Percentiles rank a stretch among this genome's conserved stretches.
Conservation (phyloP, 176 grass and related monocot genomes). For the Musa beccarii region DNA sequence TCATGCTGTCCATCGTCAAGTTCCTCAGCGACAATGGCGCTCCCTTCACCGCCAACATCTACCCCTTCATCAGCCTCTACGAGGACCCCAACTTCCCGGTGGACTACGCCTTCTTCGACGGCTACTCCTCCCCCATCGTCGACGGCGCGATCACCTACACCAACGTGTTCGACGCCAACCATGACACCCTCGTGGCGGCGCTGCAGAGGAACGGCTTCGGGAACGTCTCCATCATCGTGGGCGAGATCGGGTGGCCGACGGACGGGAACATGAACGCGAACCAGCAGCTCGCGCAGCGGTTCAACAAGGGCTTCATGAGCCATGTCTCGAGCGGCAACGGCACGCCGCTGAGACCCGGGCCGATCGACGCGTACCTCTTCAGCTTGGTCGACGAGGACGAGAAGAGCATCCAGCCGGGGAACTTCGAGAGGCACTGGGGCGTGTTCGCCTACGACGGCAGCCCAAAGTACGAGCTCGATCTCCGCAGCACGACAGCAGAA, state of each 20-base stretch:
- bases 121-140: background rate
- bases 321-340: background rate
- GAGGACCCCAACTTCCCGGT: constrained; percentile 9
- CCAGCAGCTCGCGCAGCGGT: constrained; percentile 5
- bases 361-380: constrained; percentile 9
- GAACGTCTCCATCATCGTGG: constrained; percentile 13
- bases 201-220: constrained; percentile 11
- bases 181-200: constrained; percentile 13
- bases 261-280: constrained; percentile 15
- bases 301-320: constrained; percentile 12
- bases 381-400: constrained; percentile 10
- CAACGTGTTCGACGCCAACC: constrained; percentile 17
- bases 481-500: background rate
- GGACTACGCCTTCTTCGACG: constrained; percentile 18
- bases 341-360: constrained; percentile 5
- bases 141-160: constrained; percentile 12
- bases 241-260: constrained; percentile 13
- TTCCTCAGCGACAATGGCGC: constrained; percentile 13
- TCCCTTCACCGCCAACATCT: constrained; percentile 18
- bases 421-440: constrained; percentile 21
- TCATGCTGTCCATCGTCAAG: constrained; percentile 11
- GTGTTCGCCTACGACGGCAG: constrained; percentile 8
- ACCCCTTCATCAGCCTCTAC: constrained; percentile 26
- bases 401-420: constrained; percentile 11
- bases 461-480: constrained; percentile 1